Evolutionary conservation across 148 eudicot genomes (phyloP).

Genomic region (Persicaria maculosa): DNA sequence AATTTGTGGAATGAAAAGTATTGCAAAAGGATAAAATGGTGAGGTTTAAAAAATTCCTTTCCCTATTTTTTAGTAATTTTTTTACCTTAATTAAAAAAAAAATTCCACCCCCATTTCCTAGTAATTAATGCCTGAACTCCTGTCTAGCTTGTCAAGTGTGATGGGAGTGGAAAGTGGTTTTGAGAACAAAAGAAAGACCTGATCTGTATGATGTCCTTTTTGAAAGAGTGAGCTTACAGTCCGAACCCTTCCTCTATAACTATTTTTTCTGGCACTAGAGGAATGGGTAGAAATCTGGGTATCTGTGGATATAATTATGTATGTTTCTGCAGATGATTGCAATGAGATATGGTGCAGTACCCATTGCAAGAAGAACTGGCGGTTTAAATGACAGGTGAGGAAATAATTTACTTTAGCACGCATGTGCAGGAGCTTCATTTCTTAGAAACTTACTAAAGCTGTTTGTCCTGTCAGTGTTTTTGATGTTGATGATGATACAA

Average conservation of each 20-base stretch:
- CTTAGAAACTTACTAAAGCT: background rate
- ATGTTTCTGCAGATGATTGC: slow-evolving; percentile 77
- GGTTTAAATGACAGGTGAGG: slow-evolving; percentile 88
- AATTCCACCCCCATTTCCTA: too few relatives aligned
- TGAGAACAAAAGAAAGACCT: too few relatives aligned
- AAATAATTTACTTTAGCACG: background rate
- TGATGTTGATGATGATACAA: slow-evolving; percentile 67
- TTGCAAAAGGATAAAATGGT: too few relatives aligned
- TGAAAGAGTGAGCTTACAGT: background rate
- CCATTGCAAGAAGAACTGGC: slow-evolving; percentile 81
- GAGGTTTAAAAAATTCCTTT: too few relatives aligned
- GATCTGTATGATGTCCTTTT: background rate
- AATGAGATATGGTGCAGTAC: slow-evolving; percentile 88
- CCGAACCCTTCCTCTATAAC: background rate
- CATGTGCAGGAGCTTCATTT: background rate
- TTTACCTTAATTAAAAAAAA: too few relatives aligned
- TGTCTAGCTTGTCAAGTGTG: too few relatives aligned
- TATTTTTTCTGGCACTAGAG: background rate
- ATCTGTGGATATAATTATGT: background rate
- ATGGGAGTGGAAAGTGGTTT: too few relatives aligned
- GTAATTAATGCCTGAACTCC: too few relatives aligned
- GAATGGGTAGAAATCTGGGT: background rate
- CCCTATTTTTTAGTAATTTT: too few relatives aligned
- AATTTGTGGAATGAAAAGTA: too few relatives aligned
- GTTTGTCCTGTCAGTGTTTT: slow-evolving; percentile 47